phyloP scores from a whole-genome alignment of 179 eudicot species.

The Spinacia oleracea region DNA sequence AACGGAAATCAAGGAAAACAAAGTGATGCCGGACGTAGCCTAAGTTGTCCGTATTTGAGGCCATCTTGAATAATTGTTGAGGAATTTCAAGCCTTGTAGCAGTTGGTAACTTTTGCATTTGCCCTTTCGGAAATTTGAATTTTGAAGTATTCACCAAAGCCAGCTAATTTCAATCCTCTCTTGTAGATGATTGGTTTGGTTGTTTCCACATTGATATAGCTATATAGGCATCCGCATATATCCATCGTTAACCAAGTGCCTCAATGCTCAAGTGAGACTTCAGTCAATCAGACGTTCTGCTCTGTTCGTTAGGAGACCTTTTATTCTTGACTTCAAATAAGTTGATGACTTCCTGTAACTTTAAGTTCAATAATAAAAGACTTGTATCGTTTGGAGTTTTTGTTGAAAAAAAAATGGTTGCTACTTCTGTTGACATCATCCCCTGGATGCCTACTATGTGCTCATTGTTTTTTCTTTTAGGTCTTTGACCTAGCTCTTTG shows the following conservation, averaged over 20 bases:
- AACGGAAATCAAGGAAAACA: too few species aligned
- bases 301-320: too few species aligned
- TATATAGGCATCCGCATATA: too few species aligned
- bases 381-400: background rate
- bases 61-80: background rate
- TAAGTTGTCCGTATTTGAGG: background rate
- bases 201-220: background rate
- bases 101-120: background rate
- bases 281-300: background rate
- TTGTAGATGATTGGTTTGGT: background rate
- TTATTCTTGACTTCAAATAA: background rate
- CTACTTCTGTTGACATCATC: background rate
- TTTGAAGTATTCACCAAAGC: background rate
- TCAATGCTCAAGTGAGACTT: background rate
- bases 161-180: background rate
- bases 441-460: background rate
- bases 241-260: background rate
- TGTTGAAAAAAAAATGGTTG: background rate
- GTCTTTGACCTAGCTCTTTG: background rate
- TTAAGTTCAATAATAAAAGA: background rate
- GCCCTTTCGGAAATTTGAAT: background rate
- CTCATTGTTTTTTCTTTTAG: background rate
- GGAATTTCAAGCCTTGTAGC: background rate
- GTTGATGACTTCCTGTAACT: slow-evolving; percentile 1
- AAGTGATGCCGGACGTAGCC: too few species aligned